A percentile compares a stretch with the other conserved stretches of the same genome.
phyloP scores from a whole-genome alignment of 1,139 yeast species.

The Yamadazyma friedrichii region DNA sequence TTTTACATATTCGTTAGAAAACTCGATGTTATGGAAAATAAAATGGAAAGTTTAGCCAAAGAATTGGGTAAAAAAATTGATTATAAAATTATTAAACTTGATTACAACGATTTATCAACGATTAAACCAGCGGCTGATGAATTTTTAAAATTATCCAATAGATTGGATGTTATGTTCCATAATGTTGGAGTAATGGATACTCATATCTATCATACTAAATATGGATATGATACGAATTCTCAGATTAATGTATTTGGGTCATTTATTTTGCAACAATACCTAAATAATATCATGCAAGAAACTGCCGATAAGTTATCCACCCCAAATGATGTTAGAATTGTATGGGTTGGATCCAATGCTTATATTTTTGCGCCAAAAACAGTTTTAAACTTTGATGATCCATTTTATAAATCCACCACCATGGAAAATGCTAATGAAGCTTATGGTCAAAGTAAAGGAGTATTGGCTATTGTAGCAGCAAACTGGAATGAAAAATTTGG shows the following conservation, averaged over 20 bases:
- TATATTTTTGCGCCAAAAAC: conserved; percentile 35
- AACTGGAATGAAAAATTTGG: conserved; percentile 39
- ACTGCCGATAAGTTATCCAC: conserved; percentile 21
- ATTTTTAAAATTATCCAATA: conserved; percentile 18
- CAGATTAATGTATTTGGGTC: conserved; percentile 53
- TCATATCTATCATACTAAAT: conserved; percentile 22
- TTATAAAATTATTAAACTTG: conserved; percentile 26
- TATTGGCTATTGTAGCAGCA: conserved; percentile 40
- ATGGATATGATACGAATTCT: conserved; percentile 38
- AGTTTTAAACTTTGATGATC: conserved; percentile 42
- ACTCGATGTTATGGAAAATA: conserved; percentile 13
- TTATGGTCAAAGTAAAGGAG: conserved; percentile 52
- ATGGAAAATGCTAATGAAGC: conserved; percentile 6
- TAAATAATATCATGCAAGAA: conserved; percentile 40
- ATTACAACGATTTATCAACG: conserved; percentile 43
- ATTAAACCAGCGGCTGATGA: conserved; percentile 37
- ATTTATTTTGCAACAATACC: conserved; percentile 42
- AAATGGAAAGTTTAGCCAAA: conserved; percentile 12
- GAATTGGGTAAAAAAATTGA: conserved; percentile 5
- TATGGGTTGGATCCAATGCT: conserved; percentile 47
- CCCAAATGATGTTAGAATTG: conserved; percentile 32
- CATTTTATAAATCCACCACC: conserved; percentile 17
- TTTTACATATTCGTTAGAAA: conserved; percentile 16
- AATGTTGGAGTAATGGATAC: conserved; percentile 51
- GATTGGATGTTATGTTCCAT: conserved; percentile 44